Percentiles rank a stretch among this genome's conserved stretches.
Conservation (phyloP, 257 asterid genomes). For the Paraleonurus japonicus region DNA sequence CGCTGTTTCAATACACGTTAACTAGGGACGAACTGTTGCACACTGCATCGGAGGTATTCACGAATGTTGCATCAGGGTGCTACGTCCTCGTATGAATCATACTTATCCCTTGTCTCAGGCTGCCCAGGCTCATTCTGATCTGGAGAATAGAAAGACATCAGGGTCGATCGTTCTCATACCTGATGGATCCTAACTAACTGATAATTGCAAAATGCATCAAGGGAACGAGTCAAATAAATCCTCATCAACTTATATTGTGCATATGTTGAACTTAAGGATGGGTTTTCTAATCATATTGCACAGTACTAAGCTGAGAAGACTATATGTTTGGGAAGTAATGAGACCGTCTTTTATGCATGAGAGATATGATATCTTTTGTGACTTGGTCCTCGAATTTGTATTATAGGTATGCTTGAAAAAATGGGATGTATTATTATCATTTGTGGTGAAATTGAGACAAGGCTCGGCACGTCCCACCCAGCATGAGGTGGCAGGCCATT, state of each 20-base stretch:
- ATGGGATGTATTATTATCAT: too few relatives aligned
- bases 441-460: too few relatives aligned
- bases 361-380: too few relatives aligned
- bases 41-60: conserved; percentile 77
- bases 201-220: not conserved
- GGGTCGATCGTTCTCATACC: conserved; percentile 88
- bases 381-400: too few relatives aligned
- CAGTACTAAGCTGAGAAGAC: too few relatives aligned
- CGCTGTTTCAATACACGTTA: conserved; percentile 60
- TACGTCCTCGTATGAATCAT: conserved; percentile 67
- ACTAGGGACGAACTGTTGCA: conserved; percentile 68
- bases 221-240: not conserved
- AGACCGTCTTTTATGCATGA: too few relatives aligned
- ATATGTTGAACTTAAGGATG: too few relatives aligned
- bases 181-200: conserved; percentile 29
- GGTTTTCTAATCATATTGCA: too few relatives aligned
- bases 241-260: not conserved
- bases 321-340: too few relatives aligned
- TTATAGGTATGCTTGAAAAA: too few relatives aligned
- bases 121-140: conserved; percentile 81
- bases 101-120: conserved; percentile 74
- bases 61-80: conserved; percentile 61
- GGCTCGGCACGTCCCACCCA: too few relatives aligned
- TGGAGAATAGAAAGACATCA: conserved; percentile 73
- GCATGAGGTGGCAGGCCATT: too few relatives aligned